phyloP scores from a whole-genome alignment of 495 filamentous ascomycete genomes.

The Podospora sp. region DNA sequence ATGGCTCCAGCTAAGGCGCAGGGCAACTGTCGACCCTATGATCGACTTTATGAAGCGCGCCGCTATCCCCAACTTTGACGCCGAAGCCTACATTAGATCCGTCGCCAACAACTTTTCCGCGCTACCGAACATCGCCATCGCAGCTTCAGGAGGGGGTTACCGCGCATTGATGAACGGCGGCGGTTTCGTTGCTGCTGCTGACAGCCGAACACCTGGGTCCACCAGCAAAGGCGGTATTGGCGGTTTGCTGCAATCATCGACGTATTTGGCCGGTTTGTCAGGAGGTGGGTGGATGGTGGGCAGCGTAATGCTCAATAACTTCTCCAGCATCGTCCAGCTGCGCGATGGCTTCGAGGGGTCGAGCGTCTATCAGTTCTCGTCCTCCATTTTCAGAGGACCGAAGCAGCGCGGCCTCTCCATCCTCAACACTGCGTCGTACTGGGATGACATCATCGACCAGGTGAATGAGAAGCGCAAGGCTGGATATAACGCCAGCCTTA shows the following conservation, averaged over 20 bases:
- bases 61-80: constrained; percentile 78
- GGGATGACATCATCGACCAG: constrained; percentile 59
- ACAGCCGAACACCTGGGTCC: constrained; percentile 69
- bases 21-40: constrained; percentile 66
- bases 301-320: constrained; percentile 88
- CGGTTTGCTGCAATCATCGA: constrained; percentile 80
- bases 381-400: constrained; percentile 67
- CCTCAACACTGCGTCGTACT: constrained; percentile 64
- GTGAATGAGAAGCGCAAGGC: constrained; percentile 69
- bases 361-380: constrained; percentile 73
- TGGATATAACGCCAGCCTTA: constrained; percentile 75
- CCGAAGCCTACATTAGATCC: constrained; percentile 64
- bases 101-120: constrained; percentile 59
- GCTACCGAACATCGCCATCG: constrained; percentile 68
- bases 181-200: constrained; percentile 84
- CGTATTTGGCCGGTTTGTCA: constrained; percentile 82
- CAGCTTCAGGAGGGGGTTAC: constrained; percentile 73
- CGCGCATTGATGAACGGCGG: constrained; percentile 86
- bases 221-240: constrained; percentile 73
- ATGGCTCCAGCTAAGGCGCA: constrained; percentile 62
- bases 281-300: constrained; percentile 90
- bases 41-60: constrained; percentile 70
- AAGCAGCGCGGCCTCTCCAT: constrained; percentile 38
- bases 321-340: constrained; percentile 69
- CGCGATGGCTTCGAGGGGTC: constrained; percentile 57